Evolutionary conservation across 2,329 filamentous ascomycete species (phyloP).

Genomic region (Westerdykella sp.): DNA sequence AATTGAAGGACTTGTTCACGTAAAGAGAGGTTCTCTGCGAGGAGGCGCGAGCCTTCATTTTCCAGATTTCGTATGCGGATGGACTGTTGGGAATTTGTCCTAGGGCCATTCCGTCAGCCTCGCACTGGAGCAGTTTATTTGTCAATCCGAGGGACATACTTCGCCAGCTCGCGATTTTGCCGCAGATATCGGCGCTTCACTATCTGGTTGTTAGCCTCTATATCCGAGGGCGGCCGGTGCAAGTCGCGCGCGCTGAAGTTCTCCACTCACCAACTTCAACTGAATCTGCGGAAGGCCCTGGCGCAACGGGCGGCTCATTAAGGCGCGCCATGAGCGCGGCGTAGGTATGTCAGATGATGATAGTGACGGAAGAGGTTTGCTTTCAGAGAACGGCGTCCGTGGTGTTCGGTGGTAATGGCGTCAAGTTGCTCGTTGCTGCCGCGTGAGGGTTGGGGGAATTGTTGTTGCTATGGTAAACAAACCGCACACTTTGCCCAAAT

Average conservation of each 20-base stretch:
- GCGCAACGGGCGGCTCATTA: slow-evolving; percentile 58
- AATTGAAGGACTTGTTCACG: slow-evolving; percentile 64
- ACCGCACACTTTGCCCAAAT: background rate
- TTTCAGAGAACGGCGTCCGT: slow-evolving; percentile 2
- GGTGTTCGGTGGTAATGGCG: slow-evolving; percentile 2
- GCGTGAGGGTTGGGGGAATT: slow-evolving; percentile 18
- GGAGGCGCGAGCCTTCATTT: slow-evolving; percentile 64
- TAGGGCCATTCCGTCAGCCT: slow-evolving; percentile 23
- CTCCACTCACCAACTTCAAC: slow-evolving; percentile 61
- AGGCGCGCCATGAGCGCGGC: slow-evolving; percentile 66
- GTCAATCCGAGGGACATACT: slow-evolving; percentile 25
- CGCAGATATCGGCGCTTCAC: slow-evolving; percentile 74
- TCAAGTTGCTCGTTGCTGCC: slow-evolving; percentile 26
- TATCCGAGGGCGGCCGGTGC: slow-evolving; percentile 2
- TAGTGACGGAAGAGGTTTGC: slow-evolving; percentile 11
- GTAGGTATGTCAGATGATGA: slow-evolving; percentile 32
- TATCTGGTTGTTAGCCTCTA: slow-evolving; percentile 29
- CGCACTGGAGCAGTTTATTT: background rate
- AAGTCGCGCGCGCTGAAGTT: slow-evolving; percentile 9
- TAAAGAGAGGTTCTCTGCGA: slow-evolving; percentile 73
- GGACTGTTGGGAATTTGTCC: slow-evolving; percentile 70
- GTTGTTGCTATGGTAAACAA: slow-evolving; percentile 33
- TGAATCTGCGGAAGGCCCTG: slow-evolving; percentile 53
- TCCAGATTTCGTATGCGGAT: slow-evolving; percentile 71
- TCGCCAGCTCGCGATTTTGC: slow-evolving; percentile 77